Evolutionary conservation across 2,329 filamentous ascomycete species (phyloP), one percentile per base, ranked within the genome.

Genomic region (Trichophyton verrucosum): DNA sequence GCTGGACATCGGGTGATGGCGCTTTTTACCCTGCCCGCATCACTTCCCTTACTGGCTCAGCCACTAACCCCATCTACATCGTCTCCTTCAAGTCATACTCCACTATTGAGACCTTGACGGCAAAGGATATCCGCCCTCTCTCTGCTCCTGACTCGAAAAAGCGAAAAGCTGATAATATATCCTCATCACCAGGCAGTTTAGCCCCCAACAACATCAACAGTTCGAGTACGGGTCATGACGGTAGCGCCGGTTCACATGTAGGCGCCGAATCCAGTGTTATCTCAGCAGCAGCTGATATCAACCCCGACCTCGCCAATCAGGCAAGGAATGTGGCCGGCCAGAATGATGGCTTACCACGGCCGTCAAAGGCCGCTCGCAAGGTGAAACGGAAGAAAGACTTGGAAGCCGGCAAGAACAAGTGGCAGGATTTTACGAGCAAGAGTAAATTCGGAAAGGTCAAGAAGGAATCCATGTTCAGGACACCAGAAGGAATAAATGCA

Each of bases 401-500:
- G 24, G 92, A 97, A 77, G 88, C 86, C 64, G 87, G 88, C 70
- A 95, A 96, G 79, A 88, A 78, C 70, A 96, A 94, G 72, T 99
- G 94, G 94, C 88, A 96, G 72, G 89, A 95, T 65, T 99, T 96
- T 74, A 88, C 85, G 65, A 80, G 81, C 69, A 96, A 95, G 73
- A 78, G 80, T 62, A 85, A 84, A 70, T 72, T 78, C 62, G 76
- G 78, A n/a, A 91, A 89, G 71, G 78, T 73, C 24, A 92, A 92
- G 77, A 96, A 96, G 76, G 89, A 96, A 57, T 95, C 90, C 80
- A 96, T 96, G 91, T 96, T 96, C 73, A 86, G 91, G 55, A 96
- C 91, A 2, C 90, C 91, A 0, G 91, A 95, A 36, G 86, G 89
- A 63, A 82, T 94, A 24, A 83, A 89, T 69, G 91, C 88, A 61